These are phyloP conservation scores for Pichia sporocuriosa DNA, from an alignment of 805 yeast genomes.

Conservation along the genomic window DNA sequence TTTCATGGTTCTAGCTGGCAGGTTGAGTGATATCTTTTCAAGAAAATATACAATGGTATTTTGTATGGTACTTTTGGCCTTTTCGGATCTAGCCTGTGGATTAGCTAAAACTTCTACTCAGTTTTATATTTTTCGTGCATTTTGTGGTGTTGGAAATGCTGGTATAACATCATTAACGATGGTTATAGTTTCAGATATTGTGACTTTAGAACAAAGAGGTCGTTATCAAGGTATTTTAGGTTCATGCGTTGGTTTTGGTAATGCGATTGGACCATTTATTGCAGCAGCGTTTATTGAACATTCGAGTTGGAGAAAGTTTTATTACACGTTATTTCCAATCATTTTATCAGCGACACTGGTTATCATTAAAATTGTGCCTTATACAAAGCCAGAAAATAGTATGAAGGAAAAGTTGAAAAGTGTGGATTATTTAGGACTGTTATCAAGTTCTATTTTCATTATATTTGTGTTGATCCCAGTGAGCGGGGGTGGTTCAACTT, in stretches of 20 bases:
- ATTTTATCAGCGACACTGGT: not conserved
- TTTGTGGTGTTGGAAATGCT: slow-evolving; percentile 54
- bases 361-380: not conserved
- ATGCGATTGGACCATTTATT: slow-evolving; percentile 27
- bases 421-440: slow-evolving; percentile 49
- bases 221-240: slow-evolving; percentile 53
- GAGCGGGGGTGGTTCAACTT: slow-evolving; percentile 55
- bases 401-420: slow-evolving; percentile 25
- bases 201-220: slow-evolving; percentile 47
- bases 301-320: slow-evolving; percentile 1
- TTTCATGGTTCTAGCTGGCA: slow-evolving; percentile 47
- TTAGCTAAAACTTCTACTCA: slow-evolving; percentile 43
- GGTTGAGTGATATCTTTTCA: slow-evolving; percentile 51
- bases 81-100: slow-evolving; percentile 45
- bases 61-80: slow-evolving; percentile 33
- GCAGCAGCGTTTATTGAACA: not conserved
- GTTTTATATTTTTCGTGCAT: slow-evolving; percentile 45
- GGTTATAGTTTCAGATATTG: slow-evolving; percentile 49
- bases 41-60: slow-evolving; percentile 38
- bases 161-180: slow-evolving; percentile 44
- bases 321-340: slow-evolving; percentile 5
- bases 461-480: slow-evolving; percentile 47
- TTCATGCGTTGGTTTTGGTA: slow-evolving; percentile 43
- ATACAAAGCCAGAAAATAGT: slow-evolving; percentile 1
- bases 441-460: slow-evolving; percentile 40